Evolutionary conservation across 2,329 filamentous ascomycete genomes (phyloP).

Genomic region (Trichoderma brevicompactum): DNA sequence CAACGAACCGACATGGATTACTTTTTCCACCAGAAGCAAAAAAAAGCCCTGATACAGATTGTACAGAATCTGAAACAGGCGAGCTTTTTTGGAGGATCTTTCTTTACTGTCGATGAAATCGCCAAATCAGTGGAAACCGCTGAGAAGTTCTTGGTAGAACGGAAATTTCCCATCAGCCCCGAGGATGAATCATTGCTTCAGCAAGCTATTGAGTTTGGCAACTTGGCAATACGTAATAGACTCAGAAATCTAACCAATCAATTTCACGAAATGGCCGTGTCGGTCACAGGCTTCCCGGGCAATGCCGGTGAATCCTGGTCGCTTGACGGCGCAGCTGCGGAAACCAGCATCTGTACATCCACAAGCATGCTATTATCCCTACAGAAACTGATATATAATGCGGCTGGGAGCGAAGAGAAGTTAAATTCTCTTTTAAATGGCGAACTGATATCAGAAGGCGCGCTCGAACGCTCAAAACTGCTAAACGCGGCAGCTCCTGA

Average conservation of each 20-base stretch:
- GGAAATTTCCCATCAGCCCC: conserved; percentile 59
- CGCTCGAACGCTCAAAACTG: conserved; percentile 43
- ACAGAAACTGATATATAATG: conserved; percentile 57
- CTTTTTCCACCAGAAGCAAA: conserved; percentile 80
- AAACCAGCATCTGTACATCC: conserved; percentile 56
- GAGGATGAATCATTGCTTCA: conserved; percentile 65
- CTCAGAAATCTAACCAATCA: conserved; percentile 70
- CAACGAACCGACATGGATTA: conserved; percentile 84
- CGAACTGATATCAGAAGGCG: conserved; percentile 49
- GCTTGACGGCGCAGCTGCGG: conserved; percentile 55
- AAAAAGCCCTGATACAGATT: conserved; percentile 67
- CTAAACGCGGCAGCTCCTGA: conserved; percentile 30
- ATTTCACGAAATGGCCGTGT: conserved; percentile 79
- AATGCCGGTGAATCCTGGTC: conserved; percentile 68
- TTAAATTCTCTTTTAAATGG: conserved; percentile 55
- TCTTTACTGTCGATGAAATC: conserved; percentile 69
- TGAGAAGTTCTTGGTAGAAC: conserved; percentile 67
- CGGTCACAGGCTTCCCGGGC: conserved; percentile 68
- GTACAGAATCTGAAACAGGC: conserved; percentile 81
- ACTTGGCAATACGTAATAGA: conserved; percentile 60
- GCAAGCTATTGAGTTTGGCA: conserved; percentile 69
- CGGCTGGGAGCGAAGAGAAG: conserved; percentile 48
- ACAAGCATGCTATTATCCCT: conserved; percentile 55
- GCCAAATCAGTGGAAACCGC: conserved; percentile 67
- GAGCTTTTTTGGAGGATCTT: conserved; percentile 83